Evolutionary conservation across 192 early-diverging fungal genomes (phyloP).

Genomic region (Coemansia sp.): DNA sequence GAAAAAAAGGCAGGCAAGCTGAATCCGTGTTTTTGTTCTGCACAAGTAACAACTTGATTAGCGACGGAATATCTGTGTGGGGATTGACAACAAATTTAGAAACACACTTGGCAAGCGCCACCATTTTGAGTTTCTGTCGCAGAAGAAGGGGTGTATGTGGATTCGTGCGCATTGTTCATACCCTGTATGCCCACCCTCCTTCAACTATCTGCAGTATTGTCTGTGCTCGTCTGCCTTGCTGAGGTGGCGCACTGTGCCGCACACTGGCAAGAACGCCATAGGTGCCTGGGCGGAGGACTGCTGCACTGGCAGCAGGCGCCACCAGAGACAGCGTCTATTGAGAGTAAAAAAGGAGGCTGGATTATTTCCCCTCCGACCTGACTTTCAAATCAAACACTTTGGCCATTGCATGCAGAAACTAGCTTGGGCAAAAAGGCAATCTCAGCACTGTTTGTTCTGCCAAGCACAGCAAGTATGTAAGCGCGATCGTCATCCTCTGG

Average conservation of each 20-base stretch:
- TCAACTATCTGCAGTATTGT: conserved; percentile 1
- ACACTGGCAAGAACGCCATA: neutral
- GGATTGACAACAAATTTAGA: neutral
- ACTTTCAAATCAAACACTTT: no score
- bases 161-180: neutral
- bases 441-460: neutral
- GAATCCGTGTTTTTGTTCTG: neutral
- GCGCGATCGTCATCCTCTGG: neutral
- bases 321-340: neutral
- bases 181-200: neutral
- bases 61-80: neutral
- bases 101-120: neutral
- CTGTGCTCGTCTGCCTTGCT: neutral
- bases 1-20: neutral
- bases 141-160: neutral
- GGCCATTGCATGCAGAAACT: no score
- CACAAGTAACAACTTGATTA: neutral
- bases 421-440: no score
- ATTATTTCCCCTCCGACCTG: no score
- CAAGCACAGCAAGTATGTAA: neutral
- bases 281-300: neutral
- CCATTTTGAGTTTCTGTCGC: neutral
- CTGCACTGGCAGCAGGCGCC: neutral
- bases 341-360: neutral
- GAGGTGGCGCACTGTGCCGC: neutral